A percentile compares a stretch with the other conserved stretches of the same genome.
phyloP scores from a whole-genome alignment of 2,329 filamentous ascomycete genomes.

The Fusarium duplospermum region DNA sequence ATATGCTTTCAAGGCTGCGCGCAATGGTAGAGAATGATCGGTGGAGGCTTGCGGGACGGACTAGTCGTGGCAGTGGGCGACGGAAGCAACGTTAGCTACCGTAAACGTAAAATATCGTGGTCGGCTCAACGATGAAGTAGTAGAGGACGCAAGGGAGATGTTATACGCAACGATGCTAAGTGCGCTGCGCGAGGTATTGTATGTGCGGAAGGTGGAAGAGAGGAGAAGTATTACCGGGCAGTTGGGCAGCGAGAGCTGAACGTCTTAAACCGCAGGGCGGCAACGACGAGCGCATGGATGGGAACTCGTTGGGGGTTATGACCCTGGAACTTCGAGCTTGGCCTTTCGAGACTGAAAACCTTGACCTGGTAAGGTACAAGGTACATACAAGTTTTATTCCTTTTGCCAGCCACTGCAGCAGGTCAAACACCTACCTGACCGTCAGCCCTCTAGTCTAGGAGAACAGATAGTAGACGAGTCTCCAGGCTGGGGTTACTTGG shows the following conservation, averaged over 20 bases:
- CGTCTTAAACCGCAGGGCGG: slow-evolving; percentile 38
- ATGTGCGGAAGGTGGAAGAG: slow-evolving; percentile 32
- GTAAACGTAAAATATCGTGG: slow-evolving; percentile 7
- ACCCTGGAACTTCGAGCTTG: slow-evolving; percentile 20
- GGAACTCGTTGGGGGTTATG: slow-evolving; percentile 31
- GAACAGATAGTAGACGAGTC: slow-evolving; percentile 20
- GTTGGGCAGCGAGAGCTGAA: slow-evolving; percentile 25
- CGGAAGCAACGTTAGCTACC: slow-evolving; percentile 27
- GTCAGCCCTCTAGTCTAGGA: slow-evolving; percentile 22
- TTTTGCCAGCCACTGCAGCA: neutral
- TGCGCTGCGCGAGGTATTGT: slow-evolving; percentile 2
- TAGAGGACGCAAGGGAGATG: neutral
- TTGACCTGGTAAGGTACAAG: slow-evolving; percentile 13
- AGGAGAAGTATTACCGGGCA: slow-evolving; percentile 25
- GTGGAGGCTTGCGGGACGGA: slow-evolving; percentile 32
- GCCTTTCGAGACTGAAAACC: slow-evolving; percentile 19
- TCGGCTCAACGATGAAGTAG: slow-evolving; percentile 7
- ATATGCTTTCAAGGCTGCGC: slow-evolving; percentile 20
- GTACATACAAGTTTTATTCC: neutral
- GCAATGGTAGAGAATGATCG: slow-evolving; percentile 26
- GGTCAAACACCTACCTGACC: slow-evolving; percentile 20
- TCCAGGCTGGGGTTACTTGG: slow-evolving; percentile 42
- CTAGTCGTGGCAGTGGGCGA: slow-evolving; percentile 25
- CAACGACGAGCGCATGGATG: slow-evolving; percentile 27
- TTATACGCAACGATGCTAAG: slow-evolving; percentile 15